Evolutionary conservation across 2,329 filamentous ascomycete genomes (phyloP), one percentile per base, ranked within the genome.

Genomic region (Chaetomiaceae sp.): DNA sequence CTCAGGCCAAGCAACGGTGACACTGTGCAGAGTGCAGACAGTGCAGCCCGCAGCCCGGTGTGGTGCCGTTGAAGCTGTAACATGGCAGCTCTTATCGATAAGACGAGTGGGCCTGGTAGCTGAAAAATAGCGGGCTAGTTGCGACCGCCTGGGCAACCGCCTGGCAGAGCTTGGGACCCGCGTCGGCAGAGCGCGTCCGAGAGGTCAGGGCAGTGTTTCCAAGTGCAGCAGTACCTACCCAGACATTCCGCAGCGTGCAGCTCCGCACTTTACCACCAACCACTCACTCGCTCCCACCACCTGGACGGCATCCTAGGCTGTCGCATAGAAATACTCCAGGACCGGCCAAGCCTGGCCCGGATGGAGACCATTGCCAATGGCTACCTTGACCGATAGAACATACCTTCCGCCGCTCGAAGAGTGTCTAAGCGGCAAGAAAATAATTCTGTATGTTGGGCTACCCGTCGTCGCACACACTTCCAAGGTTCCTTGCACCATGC

Each of bases 401-500:
- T 94, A 91, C 74, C 87, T 95, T 66, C 89, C 91, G 66, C 83
- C 90, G 66, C 78, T 96, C 71, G 87, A 90, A 71, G 84, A 87
- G 68, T 95, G 89, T 73, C 79, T 97, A 65, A 85, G 82, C 64
- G 89, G 89, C 73, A 85, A 92, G 69, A 81, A 81, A 65, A 80
- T 86, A 67, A 77, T 96, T 65, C 79, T 96, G 87, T 95, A 79
- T 69, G 85, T 57, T 49, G 43, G 77, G 57, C 48, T 49, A 41
- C 48, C 50, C 4, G n/a, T n/a, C n/a, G n/a, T 40, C n/a, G n/a
- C 44, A 45, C 51, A 29, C 30, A 30, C 16, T 14, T n/a, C n/a
- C n/a, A n/a, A n/a, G n/a, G n/a, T n/a, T 42, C 37, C n/a, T 16
- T 6, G 7, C n/a, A 32, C 10, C 14, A 30, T n/a, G 18, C 21